These are phyloP conservation scores for Gnetum montanum DNA, from an alignment of 75 land plant genomes.

Conservation along the genomic window DNA sequence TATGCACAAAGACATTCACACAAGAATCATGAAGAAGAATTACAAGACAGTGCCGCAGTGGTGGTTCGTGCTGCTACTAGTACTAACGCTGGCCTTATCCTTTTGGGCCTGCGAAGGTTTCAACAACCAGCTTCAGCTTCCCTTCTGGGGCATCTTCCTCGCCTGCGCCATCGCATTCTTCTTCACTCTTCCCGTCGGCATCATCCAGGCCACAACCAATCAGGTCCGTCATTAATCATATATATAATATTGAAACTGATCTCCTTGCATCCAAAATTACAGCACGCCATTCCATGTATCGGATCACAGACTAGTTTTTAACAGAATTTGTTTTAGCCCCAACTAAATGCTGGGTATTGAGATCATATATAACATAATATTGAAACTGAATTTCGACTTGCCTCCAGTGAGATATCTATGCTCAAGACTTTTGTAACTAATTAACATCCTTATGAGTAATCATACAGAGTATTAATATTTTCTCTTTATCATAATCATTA, in stretches of 20 bases:
- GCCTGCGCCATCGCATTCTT: conserved; percentile 32
- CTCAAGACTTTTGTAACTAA: too few relatives aligned
- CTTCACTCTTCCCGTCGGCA: conserved; percentile 60
- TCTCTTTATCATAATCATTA: too few relatives aligned
- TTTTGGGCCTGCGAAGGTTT: conserved; percentile 34
- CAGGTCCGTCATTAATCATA: conserved; percentile 14
- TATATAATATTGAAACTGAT: background rate
- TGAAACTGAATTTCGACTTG: too few relatives aligned
- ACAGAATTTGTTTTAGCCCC: too few relatives aligned
- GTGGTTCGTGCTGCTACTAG: conserved; percentile 29
- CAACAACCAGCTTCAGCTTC: conserved; percentile 39
- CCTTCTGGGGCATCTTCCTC: conserved; percentile 59
- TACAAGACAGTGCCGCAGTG: conserved; percentile 44
- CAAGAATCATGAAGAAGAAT: conserved; percentile 49
- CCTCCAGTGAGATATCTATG: too few relatives aligned
- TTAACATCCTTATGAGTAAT: too few relatives aligned
- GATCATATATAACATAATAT: too few relatives aligned
- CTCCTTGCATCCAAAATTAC: too few relatives aligned
- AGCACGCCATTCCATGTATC: too few relatives aligned
- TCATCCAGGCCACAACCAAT: conserved; percentile 58
- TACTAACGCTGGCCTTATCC: conserved; percentile 8
- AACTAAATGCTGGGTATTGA: too few relatives aligned
- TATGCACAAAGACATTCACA: conserved; percentile 32
- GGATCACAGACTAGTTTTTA: too few relatives aligned
- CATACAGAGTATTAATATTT: too few relatives aligned